Percentiles rank a stretch among this genome's conserved stretches.
Evolutionary conservation across 768 basidiomycete species (phyloP).

Genomic region (Lactifluus hygrophoroides): DNA sequence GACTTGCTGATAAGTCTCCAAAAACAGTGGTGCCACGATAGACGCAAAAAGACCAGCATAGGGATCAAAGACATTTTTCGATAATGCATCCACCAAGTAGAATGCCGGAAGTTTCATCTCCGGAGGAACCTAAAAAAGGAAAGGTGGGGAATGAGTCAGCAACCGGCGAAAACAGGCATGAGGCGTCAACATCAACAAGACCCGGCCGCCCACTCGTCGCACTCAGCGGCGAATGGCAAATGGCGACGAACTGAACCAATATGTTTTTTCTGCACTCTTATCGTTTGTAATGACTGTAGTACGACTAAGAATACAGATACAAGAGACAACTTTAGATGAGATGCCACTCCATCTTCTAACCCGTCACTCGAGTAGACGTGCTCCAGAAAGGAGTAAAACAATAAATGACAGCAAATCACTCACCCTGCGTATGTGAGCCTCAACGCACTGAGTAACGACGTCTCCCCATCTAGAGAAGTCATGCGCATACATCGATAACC

Average conservation of each 20-base stretch:
- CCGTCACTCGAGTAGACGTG: background rate
- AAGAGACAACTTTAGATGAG: background rate
- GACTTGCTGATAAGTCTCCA: slow-evolving; percentile 81
- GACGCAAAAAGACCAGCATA: slow-evolving; percentile 81
- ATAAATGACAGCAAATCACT: slow-evolving; percentile 36
- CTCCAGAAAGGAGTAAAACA: background rate
- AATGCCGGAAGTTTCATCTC: slow-evolving; percentile 90
- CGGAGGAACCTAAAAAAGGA: slow-evolving; percentile 60
- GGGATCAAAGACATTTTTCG: slow-evolving; percentile 91
- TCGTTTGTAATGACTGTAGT: slow-evolving; percentile 13
- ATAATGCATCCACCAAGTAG: slow-evolving; percentile 93
- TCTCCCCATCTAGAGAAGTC: slow-evolving; percentile 72
- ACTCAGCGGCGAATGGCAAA: slow-evolving; percentile 4
- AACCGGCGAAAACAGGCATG: slow-evolving; percentile 31
- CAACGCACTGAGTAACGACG: slow-evolving; percentile 73
- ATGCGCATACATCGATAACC: slow-evolving; percentile 85
- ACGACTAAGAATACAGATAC: slow-evolving; percentile 12
- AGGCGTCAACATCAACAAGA: slow-evolving; percentile 19
- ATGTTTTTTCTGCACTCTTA: slow-evolving; percentile 12
- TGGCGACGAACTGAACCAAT: background rate
- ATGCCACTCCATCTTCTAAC: slow-evolving; percentile 8
- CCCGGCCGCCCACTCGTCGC: slow-evolving; percentile 18
- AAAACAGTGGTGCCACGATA: slow-evolving; percentile 75
- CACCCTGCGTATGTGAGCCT: slow-evolving; percentile 82
- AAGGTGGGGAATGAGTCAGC: slow-evolving; percentile 54